Conservation (phyloP, 495 filamentous ascomycete species). For the Apiosordaria backusii region DNA sequence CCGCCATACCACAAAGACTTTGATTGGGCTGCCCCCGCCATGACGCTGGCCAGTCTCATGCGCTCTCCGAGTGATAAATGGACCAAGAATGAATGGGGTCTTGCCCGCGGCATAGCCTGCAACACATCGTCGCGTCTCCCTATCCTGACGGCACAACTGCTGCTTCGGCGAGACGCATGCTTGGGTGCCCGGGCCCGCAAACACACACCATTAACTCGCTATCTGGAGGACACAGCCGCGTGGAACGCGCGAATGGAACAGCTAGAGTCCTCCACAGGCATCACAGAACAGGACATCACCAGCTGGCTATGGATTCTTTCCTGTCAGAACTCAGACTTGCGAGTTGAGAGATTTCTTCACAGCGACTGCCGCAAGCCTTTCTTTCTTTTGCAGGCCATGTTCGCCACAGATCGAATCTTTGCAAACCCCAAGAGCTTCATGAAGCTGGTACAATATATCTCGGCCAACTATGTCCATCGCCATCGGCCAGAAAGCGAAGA, state of each 20-base stretch:
- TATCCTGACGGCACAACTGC: slow-evolving; percentile 31
- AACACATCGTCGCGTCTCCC: slow-evolving; percentile 30
- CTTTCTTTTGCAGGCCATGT: slow-evolving; percentile 37
- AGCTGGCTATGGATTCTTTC: slow-evolving; percentile 46
- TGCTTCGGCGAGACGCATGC: slow-evolving; percentile 28
- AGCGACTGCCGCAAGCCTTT: slow-evolving; percentile 35
- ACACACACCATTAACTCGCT: slow-evolving; percentile 8
- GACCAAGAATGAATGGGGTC: slow-evolving; percentile 9
- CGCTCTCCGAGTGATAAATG: slow-evolving; percentile 11
- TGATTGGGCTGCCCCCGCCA: slow-evolving; percentile 12
- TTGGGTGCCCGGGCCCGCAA: slow-evolving; percentile 10
- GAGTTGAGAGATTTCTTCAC: slow-evolving; percentile 32
- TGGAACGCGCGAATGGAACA: slow-evolving; percentile 31
- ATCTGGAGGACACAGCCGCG: slow-evolving; percentile 23
- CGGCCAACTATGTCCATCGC: slow-evolving; percentile 28
- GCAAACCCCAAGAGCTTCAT: slow-evolving; percentile 26
- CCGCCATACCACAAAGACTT: neutral
- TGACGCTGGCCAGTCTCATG: slow-evolving; percentile 15
- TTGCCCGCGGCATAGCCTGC: slow-evolving; percentile 20
- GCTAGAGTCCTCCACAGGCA: slow-evolving; percentile 24
- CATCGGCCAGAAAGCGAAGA: slow-evolving; percentile 18
- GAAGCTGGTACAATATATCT: slow-evolving; percentile 32
- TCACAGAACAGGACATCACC: slow-evolving; percentile 28
- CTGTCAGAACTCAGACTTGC: slow-evolving; percentile 31
- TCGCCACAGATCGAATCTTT: slow-evolving; percentile 32